A percentile compares a stretch with the other conserved stretches of the same genome.
phyloP scores from a whole-genome alignment of 2,329 filamentous ascomycete species.

The Diatrype stigma region DNA sequence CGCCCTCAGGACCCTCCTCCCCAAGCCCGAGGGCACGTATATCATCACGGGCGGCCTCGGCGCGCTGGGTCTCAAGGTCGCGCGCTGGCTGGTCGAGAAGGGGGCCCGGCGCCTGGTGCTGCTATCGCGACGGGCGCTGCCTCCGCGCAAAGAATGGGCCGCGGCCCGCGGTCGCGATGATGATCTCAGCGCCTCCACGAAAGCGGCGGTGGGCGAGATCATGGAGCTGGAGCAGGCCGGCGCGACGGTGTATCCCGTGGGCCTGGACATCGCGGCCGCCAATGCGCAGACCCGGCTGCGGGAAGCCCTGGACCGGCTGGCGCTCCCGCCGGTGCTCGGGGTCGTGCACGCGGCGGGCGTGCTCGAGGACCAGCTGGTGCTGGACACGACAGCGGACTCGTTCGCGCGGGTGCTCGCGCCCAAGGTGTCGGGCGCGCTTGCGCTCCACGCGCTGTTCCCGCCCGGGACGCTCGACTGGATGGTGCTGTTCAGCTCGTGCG shows the following conservation, averaged over 20 bases:
- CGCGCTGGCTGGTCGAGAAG: slow-evolving; percentile 33
- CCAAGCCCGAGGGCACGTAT: slow-evolving; percentile 35
- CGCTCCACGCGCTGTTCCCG: slow-evolving; percentile 24
- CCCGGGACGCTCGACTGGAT: slow-evolving; percentile 26
- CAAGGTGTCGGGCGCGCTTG: slow-evolving; percentile 30
- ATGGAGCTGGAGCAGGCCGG: slow-evolving; percentile 28
- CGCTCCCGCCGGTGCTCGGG: slow-evolving; percentile 34
- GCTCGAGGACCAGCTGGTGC: slow-evolving; percentile 31
- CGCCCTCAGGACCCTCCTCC: slow-evolving; percentile 10
- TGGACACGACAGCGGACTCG: slow-evolving; percentile 23
- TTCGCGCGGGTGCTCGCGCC: slow-evolving; percentile 30
- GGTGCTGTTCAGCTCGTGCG: slow-evolving; percentile 26
- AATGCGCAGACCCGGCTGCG: slow-evolving; percentile 19
- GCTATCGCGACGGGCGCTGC: slow-evolving; percentile 33
- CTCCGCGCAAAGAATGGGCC: slow-evolving; percentile 28
- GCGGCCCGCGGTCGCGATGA: slow-evolving; percentile 1
- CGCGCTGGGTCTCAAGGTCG: slow-evolving; percentile 33
- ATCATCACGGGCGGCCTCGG: slow-evolving; percentile 36
- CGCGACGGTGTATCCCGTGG: slow-evolving; percentile 26
- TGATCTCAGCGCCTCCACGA: slow-evolving; percentile 9
- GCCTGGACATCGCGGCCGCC: slow-evolving; percentile 30
- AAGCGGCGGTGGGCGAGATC: too few relatives aligned
- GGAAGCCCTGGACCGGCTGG: slow-evolving; percentile 24
- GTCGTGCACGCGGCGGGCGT: slow-evolving; percentile 38
- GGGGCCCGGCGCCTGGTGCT: slow-evolving; percentile 38